phyloP scores from a whole-genome alignment of 495 filamentous ascomycete genomes.

The Podospora appendiculata region DNA sequence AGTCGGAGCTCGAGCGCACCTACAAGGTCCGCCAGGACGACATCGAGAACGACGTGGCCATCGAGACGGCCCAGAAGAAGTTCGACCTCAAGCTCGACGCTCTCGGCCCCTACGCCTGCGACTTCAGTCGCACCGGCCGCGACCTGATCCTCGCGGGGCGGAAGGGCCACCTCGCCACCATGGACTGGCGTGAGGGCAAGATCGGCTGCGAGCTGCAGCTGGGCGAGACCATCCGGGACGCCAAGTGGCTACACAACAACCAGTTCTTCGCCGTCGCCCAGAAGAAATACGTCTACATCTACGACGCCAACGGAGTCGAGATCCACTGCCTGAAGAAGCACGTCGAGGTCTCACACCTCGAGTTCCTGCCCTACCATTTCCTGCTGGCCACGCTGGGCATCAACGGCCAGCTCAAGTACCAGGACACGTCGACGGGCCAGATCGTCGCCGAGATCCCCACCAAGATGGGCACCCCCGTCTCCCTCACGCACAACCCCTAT shows the following conservation, averaged over 20 bases:
- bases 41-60: slow-evolving; percentile 62
- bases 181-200: slow-evolving; percentile 93
- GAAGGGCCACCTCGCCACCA: slow-evolving; percentile 92
- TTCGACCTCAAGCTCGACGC: slow-evolving; percentile 81
- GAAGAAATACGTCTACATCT: slow-evolving; percentile 91
- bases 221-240: slow-evolving; percentile 81
- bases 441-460: slow-evolving; percentile 78
- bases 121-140: slow-evolving; percentile 84
- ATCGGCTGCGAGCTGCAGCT: slow-evolving; percentile 86
- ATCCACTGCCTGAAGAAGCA: slow-evolving; percentile 84
- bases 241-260: slow-evolving; percentile 90
- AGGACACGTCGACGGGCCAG: slow-evolving; percentile 87
- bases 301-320: slow-evolving; percentile 82
- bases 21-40: slow-evolving; percentile 89
- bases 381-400: slow-evolving; percentile 80
- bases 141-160: slow-evolving; percentile 77
- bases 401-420: slow-evolving; percentile 83
- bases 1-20: slow-evolving; percentile 74
- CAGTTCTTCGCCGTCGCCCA: slow-evolving; percentile 96
- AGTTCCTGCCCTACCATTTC: slow-evolving; percentile 95
- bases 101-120: slow-evolving; percentile 76
- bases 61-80: slow-evolving; percentile 82
- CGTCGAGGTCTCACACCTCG: slow-evolving; percentile 86
- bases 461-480: slow-evolving; percentile 71
- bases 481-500: slow-evolving; percentile 77